Conservation (phyloP, 2,329 filamentous ascomycete species). For the Penicillium sp. region DNA sequence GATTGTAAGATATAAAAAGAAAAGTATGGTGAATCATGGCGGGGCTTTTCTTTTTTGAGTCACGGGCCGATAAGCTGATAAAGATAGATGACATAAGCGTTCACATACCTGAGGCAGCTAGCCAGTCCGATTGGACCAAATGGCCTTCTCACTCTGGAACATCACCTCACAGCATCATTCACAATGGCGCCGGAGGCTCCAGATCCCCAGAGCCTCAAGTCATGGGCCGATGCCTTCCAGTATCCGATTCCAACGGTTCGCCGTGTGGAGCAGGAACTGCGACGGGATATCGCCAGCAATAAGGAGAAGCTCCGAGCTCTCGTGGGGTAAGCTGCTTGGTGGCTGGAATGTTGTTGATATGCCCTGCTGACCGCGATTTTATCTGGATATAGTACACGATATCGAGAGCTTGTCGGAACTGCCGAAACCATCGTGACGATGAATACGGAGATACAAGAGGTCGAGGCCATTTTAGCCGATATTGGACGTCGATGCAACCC, state of each 20-base stretch:
- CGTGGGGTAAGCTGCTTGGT: slow-evolving; percentile 57
- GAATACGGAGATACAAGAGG: slow-evolving; percentile 72
- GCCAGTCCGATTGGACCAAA: slow-evolving; percentile 1
- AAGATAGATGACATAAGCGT: slow-evolving; percentile 16
- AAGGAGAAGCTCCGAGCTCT: slow-evolving; percentile 66
- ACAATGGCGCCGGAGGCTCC: slow-evolving; percentile 58
- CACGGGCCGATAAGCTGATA: slow-evolving; percentile 21
- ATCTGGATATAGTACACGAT: slow-evolving; percentile 56
- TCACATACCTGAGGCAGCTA: slow-evolving; percentile 1
- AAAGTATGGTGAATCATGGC: slow-evolving; percentile 11
- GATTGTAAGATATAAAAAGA: neutral
- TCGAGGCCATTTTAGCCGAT: slow-evolving; percentile 69
- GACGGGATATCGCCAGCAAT: slow-evolving; percentile 62
- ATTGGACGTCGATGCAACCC: slow-evolving; percentile 80
- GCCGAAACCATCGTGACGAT: slow-evolving; percentile 93
- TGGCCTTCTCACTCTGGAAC: neutral
- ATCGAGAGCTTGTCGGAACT: slow-evolving; percentile 86
- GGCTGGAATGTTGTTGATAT: neutral
- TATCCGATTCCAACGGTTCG: slow-evolving; percentile 64
- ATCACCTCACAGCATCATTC: slow-evolving; percentile 6
- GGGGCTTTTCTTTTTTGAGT: slow-evolving; percentile 26
- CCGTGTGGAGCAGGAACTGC: slow-evolving; percentile 65
- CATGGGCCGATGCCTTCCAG: slow-evolving; percentile 69
- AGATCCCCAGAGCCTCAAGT: slow-evolving; percentile 57
- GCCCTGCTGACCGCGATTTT: neutral